Conservation (phyloP, 140 eudicot species). For the Stevia rebaudiana region DNA sequence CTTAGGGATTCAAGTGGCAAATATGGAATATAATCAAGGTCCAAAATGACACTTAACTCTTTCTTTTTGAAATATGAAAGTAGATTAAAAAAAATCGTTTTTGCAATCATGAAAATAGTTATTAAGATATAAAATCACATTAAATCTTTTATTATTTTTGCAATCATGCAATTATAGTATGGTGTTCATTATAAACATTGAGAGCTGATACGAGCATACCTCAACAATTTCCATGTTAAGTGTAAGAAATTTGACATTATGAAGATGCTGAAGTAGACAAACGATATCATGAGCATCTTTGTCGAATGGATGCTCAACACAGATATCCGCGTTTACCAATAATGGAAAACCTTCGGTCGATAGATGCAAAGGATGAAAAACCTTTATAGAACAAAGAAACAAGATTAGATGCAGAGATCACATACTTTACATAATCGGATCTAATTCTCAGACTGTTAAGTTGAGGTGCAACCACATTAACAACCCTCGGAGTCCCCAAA, state of each 20-base stretch:
- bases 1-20: no score
- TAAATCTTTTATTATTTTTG: no score
- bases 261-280: slow-evolving; percentile 16
- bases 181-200: background rate
- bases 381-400: background rate
- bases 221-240: slow-evolving; percentile 17
- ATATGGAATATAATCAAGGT: no score
- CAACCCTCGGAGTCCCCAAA: no score
- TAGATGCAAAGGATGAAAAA: background rate
- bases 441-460: background rate
- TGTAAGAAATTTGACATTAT: slow-evolving; percentile 15
- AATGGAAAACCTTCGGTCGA: background rate
- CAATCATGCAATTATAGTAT: no score
- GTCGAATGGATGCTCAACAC: background rate
- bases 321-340: slow-evolving; percentile 13
- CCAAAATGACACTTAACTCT: no score
- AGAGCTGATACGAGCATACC: slow-evolving; percentile 9
- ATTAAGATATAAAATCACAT: background rate
- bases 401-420: slow-evolving; percentile 10
- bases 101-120: background rate
- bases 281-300: slow-evolving; percentile 1
- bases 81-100: no score
- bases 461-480: slow-evolving; percentile 11
- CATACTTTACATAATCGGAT: background rate
- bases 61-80: no score